Base-by-base conservation (phyloP, 495 filamentous ascomycete species). In the Bryoglossum gracile region DNA sequence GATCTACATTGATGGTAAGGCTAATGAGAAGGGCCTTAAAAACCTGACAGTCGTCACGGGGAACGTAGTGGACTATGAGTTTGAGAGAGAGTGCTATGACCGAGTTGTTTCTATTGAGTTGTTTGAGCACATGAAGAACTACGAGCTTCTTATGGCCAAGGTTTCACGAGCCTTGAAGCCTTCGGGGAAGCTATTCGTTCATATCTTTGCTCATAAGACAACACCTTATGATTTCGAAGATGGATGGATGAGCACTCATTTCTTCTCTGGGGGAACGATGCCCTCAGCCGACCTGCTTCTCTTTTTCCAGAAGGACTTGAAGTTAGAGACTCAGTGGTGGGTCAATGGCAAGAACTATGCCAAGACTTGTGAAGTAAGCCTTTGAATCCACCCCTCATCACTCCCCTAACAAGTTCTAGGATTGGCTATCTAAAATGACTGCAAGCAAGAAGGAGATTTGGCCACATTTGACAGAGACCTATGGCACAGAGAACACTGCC, bases 111-210 rank as follows among this genome's bases (percentile, higher is more conserved):
- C 74, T 3, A 78, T 84, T 49, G 80, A 83, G 70, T 68, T 85
- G 18, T 83, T 85, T 56, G 81, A 85, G 58, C 81, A 85, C 59
- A 83, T 85, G 80, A 85, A 85, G 59, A 85, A 84, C 54, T 83
- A 84, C 65, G 71, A 79, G 48, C 62, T 75, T 8, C 71, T 85
- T 26, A 72, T 84, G 69, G 72, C 69, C 10, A 84, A 84, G 56
- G 56, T 82, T 35, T 44, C 69, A 8, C 63, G 71, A 25, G 68
- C 77, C 8, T 59, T 84, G 46, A 76, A 72, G 55, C 71, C 76
- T 3, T 68, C 65, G 5, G 81, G 81, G 8, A 80, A 81, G 65
- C 59, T 82, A 17, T 83, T 83, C 56, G 76, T 82, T 35, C 81
- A 85, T 54, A 70, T 80, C 38, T 84, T 85, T 62, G 64, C 61